Percentiles rank a stretch among this genome's conserved stretches.
Evolutionary conservation across 257 asterid species (phyloP).

Genomic region (Solanum pennellii): DNA sequence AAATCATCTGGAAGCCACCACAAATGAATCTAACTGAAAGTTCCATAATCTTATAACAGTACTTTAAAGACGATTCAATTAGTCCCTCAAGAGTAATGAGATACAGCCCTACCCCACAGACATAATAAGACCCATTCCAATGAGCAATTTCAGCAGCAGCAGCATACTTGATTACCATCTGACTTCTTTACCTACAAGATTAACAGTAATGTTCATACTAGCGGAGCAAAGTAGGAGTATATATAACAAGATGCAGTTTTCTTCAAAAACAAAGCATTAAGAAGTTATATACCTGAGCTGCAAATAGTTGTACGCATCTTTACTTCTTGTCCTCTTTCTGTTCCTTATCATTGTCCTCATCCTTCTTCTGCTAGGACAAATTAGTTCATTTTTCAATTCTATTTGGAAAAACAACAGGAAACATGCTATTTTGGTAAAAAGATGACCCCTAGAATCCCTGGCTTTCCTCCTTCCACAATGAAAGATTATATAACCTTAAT

Average conservation of each 20-base stretch:
- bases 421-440: not conserved
- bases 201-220: not conserved
- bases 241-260: not conserved
- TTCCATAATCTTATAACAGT: not conserved
- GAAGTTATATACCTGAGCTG: not conserved
- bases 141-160: not conserved
- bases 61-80: not conserved
- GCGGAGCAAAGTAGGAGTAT: not conserved
- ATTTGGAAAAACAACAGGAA: not conserved
- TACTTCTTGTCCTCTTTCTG: constrained; percentile 49
- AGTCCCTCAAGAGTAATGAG: not conserved
- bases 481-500: not conserved
- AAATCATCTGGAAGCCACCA: not conserved
- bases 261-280: not conserved
- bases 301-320: constrained; percentile 5
- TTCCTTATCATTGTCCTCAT: constrained; percentile 59
- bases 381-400: not conserved
- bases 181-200: not conserved
- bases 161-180: not conserved
- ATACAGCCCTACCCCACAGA: not conserved
- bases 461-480: not conserved
- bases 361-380: constrained; percentile 33
- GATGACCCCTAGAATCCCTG: not conserved
- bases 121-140: not conserved
- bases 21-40: not conserved